Base-by-base conservation (phyloP, 257 asterid species). In the Euphrasia confusa region DNA sequence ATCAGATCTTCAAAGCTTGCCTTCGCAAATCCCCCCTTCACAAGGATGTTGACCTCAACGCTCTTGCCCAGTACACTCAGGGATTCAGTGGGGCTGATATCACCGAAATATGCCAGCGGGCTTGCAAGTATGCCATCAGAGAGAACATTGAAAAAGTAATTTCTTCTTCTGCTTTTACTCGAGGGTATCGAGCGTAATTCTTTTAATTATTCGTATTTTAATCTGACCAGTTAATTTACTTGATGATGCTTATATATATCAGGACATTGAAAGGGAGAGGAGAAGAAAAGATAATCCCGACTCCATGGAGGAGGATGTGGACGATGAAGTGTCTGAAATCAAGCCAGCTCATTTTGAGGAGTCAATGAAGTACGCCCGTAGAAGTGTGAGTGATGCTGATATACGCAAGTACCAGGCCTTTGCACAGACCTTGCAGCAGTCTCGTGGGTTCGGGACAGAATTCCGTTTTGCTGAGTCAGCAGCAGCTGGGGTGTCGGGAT, bases 81-180 rank as follows among this genome's bases (percentile, higher is more conserved):
- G 90, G 87, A 11, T 84, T 77, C 52, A 84, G 90, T 56, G 90
- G 90, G 5, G 87, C 87, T 3, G 87, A 83, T 61, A 83, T 83
- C 67, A 83, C 84, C 0, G 87, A 78, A 58, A 83, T 83, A 54
- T 83, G 90, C 24, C 90, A 83, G 73, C 75, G 90, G 12, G 80
- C 90, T 27, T 80, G 85, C 75, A 81, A 83, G 58, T 81, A 83
- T 47, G 87, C 90, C 63, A 81, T 81, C 9, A 65, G 90, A 45
- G 84, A 77, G 77, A 81, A 71, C 64, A 84, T 81, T 11, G 85
- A 81, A 69, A 77, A 79, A 65, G 89, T 79, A 71, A 53, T 0
- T 74, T 17, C 7, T 21, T 65, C 10, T 7, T 12, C 17, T 10
- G n/a, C n/a, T n/a, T 11, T 44, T 44, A 44, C 14, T 10, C 12